Evolutionary conservation across 371 early-diverging fungal species (phyloP), one percentile per base, ranked within the genome.

Genomic region (Mortierella sp.): DNA sequence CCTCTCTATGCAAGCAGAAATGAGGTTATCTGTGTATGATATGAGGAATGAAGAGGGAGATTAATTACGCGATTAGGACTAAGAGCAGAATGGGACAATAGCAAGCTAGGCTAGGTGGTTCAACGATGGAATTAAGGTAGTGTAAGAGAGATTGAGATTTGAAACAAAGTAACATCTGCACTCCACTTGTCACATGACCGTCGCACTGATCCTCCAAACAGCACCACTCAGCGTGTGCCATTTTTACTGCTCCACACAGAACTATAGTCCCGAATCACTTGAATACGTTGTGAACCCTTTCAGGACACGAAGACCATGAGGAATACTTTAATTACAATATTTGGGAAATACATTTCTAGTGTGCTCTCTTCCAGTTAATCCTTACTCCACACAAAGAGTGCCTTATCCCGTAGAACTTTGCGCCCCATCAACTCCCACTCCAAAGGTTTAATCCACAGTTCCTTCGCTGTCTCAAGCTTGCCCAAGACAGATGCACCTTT

Each of bases 401-500:
- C 86, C 40, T 93, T 88, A 56, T 95, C 93, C 42, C 89, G 85
- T 15, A 94, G 80, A 49, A 89, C 85, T 54, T 90, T 86, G 40
- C 89, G 83, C 0, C 95, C 95, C 53, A 89, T 76, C 55, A 92
- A 85, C 4, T 86, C 80, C 96, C 96, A 96, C 75, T 96, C 96
- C 29, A 81, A 66, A 22, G 71, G 55, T 1, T 89, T 88, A 43
- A 96, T 88, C 95, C 95, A 96, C 87, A 95, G 83, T 26, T 97
- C 96, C 42, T 86, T 88, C 2, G 92, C 89, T 40, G 87, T 85
- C 29, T 96, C 97, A 26, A 96, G 84, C 64, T 93, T 89, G 64
- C 89, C 87, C 62, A 96, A 82, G 5, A 97, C 95, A 5, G 94
- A 89, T 0, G 89, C 97, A 2, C 97, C 97, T 75, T 96, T 97